Base-by-base conservation (phyloP, 192 early-diverging fungal genomes). In the Anaeromyces robustus region DNA sequence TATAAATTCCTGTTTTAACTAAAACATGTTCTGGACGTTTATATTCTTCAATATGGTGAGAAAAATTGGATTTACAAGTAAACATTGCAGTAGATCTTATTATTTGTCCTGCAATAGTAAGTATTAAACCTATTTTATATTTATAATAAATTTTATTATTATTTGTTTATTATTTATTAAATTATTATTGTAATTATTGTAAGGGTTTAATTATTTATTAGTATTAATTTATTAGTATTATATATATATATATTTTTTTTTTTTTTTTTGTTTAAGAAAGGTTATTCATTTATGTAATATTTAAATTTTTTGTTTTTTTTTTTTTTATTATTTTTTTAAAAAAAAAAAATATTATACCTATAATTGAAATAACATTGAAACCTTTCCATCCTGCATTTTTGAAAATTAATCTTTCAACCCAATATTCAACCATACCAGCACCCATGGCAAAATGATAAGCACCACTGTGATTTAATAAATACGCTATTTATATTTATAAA, bases 1-100 rank as follows among this genome's bases (percentile, higher is more conserved):
- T 86, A 87, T 98, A 98, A 52, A 98, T 90, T 18, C 97, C 96
- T 37, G 90, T 90, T 2, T 92, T 95, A 18, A 98, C 93, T 22
- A 98, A 88, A 59, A 84, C 85, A 85, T 98, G 97, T 77, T 91
- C 87, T 6, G 81, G 80, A 41, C 87, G 87, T 82, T 94, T 94
- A 28, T 88, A 84, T 77, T 90, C 89, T 31, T 90, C 90, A 29
- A 98, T 92, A 32, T 91, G 85, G 83, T 98, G 97, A 77, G 90
- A 92, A 82, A 95, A 95, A 85, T 96, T 98, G 19, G 89, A 86
- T 79, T 92, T 94, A 19, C 96, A 96, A n/a, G 93, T 94, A 41
- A 95, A 85, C 96, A 97, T 97, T 19, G 96, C 96, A 41, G 92
- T 81, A 14, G 94, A 93, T 12, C 97, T 89, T 31, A 92, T 88